phyloP scores from a whole-genome alignment of 495 filamentous ascomycete genomes.

The Penicillium cinerascens region DNA sequence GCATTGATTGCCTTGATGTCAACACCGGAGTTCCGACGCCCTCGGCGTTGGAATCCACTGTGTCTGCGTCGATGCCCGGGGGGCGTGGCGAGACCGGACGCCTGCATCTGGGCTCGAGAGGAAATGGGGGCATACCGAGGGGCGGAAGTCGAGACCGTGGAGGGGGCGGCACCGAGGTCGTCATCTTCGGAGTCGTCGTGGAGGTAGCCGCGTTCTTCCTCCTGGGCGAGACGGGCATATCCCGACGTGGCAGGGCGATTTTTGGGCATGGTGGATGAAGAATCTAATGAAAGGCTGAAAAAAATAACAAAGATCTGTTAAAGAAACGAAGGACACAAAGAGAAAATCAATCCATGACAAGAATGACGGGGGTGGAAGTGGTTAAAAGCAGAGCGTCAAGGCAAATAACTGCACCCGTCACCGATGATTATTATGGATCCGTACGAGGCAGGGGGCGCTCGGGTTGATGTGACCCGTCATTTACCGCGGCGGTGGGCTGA shows the following conservation, averaged over 20 bases:
- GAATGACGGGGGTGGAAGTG: slow-evolving; percentile 6
- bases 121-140: slow-evolving; percentile 69
- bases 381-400: slow-evolving; percentile 6
- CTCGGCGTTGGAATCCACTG: slow-evolving; percentile 48
- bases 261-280: slow-evolving; percentile 45
- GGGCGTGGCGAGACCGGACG: slow-evolving; percentile 36
- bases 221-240: slow-evolving; percentile 89
- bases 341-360: slow-evolving; percentile 22
- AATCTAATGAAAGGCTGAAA: slow-evolving; percentile 16
- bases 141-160: slow-evolving; percentile 57
- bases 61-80: slow-evolving; percentile 44
- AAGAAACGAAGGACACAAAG: slow-evolving; percentile 18
- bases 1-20: slow-evolving; percentile 99
- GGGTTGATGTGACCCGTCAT: slow-evolving; percentile 7
- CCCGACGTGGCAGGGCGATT: slow-evolving; percentile 74
- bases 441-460: slow-evolving; percentile 16
- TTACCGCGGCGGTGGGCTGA: slow-evolving; percentile 16
- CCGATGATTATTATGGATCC: slow-evolving; percentile 20
- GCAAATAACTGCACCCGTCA: slow-evolving; percentile 24
- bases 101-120: slow-evolving; percentile 48
- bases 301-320: slow-evolving; percentile 6
- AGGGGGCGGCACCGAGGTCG: slow-evolving; percentile 51
- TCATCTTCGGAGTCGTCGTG: slow-evolving; percentile 74
- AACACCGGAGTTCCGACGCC: slow-evolving; percentile 80
- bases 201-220: slow-evolving; percentile 56